Evolutionary conservation across 75 land plant genomes (phyloP).

Genomic region (Adiantum capillusveneris): DNA sequence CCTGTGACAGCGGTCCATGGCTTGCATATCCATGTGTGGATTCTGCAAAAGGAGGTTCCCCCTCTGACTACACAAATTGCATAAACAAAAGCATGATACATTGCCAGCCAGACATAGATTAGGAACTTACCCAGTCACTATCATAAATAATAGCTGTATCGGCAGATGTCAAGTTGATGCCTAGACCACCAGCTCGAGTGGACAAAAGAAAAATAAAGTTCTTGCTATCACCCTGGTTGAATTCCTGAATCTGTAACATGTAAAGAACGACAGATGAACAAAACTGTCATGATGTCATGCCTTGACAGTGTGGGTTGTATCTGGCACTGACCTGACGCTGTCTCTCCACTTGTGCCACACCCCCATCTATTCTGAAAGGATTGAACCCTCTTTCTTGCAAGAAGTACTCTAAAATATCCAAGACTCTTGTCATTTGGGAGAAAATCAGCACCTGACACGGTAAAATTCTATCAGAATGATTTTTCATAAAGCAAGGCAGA

Average conservation of each 20-base stretch:
- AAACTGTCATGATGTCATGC: too few relatives aligned
- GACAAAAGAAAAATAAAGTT: constrained; percentile 89
- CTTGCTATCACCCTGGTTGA: constrained; percentile 85
- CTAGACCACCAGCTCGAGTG: constrained; percentile 97
- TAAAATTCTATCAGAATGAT: not conserved
- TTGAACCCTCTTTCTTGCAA: constrained; percentile 31
- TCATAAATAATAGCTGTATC: constrained; percentile 97
- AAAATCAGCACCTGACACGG: constrained; percentile 42
- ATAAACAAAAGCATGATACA: too few relatives aligned
- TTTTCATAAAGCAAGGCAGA: too few relatives aligned
- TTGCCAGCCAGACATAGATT: too few relatives aligned
- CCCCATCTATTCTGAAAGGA: constrained; percentile 85
- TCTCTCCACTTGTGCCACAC: constrained; percentile 41
- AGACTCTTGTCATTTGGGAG: constrained; percentile 33
- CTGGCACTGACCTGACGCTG: constrained; percentile 46
- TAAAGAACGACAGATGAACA: too few relatives aligned
- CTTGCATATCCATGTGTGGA: constrained; percentile 98
- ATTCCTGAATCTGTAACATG: constrained; percentile 22
- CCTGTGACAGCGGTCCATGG: constrained; percentile 95
- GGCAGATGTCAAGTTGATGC: constrained; percentile 96
- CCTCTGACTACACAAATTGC: too few relatives aligned
- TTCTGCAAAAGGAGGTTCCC: constrained; percentile 24
- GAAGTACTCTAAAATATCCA: constrained; percentile 31
- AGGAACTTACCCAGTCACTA: constrained; percentile 86
- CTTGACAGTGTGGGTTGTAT: too few relatives aligned